A percentile compares a stretch with the other conserved stretches of the same genome.
Evolutionary conservation across 2,329 filamentous ascomycete species (phyloP).

Genomic region (Thelonectria rubi): DNA sequence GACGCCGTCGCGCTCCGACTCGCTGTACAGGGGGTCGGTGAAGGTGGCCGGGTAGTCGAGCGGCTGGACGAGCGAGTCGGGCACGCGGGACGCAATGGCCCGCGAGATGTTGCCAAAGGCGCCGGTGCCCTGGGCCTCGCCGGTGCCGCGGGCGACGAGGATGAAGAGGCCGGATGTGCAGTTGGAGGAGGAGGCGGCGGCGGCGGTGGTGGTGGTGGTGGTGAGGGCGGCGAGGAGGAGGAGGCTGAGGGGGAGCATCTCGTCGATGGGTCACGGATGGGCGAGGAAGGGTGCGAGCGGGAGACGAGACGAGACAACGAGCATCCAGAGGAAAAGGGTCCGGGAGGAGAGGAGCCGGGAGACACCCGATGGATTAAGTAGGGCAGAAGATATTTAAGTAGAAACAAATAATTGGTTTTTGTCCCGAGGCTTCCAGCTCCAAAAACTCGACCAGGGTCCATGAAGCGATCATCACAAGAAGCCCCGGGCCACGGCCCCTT

Average conservation of each 20-base stretch:
- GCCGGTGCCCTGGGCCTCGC: constrained; percentile 48
- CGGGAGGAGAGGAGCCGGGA: neutral
- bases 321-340: neutral
- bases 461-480: neutral
- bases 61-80: constrained; percentile 47
- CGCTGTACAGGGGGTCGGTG: constrained; percentile 44
- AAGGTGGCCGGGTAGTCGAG: constrained; percentile 53
- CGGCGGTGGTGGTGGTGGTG: constrained; percentile 31
- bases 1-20: constrained; percentile 49
- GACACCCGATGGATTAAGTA: neutral
- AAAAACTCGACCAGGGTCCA: neutral
- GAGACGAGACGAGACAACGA: neutral
- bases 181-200: constrained; percentile 32
- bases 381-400: neutral
- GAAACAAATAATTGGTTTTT: neutral
- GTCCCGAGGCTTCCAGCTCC: neutral
- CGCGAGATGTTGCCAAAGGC: constrained; percentile 46
- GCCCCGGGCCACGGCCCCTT: neutral
- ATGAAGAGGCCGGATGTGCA: constrained; percentile 52
- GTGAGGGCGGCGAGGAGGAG: constrained; percentile 40
- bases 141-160: constrained; percentile 52
- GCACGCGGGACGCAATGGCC: constrained; percentile 45
- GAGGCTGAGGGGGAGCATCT: constrained; percentile 31
- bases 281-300: neutral
- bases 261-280: constrained; percentile 5